Conservation (phyloP, 495 filamentous ascomycete species). For the Annulohypoxylon maeteangense region DNA sequence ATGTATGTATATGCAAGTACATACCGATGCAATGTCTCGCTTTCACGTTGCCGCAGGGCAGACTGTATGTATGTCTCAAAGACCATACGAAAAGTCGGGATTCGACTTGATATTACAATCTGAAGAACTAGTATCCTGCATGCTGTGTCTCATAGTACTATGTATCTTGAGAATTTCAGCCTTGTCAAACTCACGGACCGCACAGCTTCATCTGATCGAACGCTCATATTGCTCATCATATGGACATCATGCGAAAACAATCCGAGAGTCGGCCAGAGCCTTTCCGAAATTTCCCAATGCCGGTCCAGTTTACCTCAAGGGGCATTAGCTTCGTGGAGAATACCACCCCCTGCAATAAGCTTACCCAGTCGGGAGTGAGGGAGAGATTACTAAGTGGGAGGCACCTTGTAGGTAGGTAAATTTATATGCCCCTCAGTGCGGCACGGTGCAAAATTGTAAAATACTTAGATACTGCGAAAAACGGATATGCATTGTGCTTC, state of each 20-base stretch:
- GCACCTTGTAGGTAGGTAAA: too few species aligned
- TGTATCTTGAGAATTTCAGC: conserved; percentile 40
- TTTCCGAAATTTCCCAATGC: conserved; percentile 36
- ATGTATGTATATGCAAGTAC: background rate
- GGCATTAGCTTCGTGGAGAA: conserved; percentile 26
- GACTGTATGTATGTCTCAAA: background rate
- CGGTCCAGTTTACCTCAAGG: conserved; percentile 30
- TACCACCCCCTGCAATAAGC: conserved; percentile 17
- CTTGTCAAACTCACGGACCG: conserved; percentile 41
- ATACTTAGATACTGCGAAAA: background rate
- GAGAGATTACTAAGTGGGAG: conserved; percentile 9
- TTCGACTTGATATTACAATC: background rate
- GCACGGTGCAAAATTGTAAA: conserved; percentile 1
- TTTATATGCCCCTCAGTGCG: conserved; percentile 10
- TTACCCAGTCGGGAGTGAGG: conserved; percentile 24
- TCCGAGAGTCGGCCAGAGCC: conserved; percentile 30
- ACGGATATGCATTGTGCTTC: conserved; percentile 17
- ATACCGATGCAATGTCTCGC: conserved; percentile 20
- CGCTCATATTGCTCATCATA: conserved; percentile 44
- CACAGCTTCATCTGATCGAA: conserved; percentile 17
- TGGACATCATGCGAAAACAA: conserved; percentile 40
- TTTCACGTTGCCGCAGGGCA: conserved; percentile 29
- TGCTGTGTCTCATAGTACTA: background rate
- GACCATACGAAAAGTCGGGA: conserved; percentile 5
- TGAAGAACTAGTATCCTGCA: background rate